Conservation (phyloP, 768 basidiomycete genomes). For the Clitopilus hobsonii region DNA sequence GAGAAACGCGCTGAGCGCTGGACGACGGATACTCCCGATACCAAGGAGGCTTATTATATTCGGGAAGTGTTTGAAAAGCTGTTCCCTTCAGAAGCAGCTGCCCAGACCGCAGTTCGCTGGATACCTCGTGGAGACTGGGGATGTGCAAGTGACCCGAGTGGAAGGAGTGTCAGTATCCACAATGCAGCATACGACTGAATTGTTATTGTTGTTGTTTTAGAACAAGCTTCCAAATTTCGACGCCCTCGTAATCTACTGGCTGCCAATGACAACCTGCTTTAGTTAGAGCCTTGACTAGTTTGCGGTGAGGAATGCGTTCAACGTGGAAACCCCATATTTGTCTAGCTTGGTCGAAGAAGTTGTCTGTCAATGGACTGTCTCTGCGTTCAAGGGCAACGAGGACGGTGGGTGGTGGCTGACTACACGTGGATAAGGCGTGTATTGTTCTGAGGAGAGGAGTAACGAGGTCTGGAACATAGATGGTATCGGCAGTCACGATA, state of each 20-base stretch:
- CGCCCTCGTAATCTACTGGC: slow-evolving; percentile 70
- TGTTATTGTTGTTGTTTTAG: slow-evolving; percentile 11
- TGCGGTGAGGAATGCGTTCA: slow-evolving; percentile 53
- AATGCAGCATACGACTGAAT: slow-evolving; percentile 72
- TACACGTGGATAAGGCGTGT: slow-evolving; percentile 38
- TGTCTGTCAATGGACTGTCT: slow-evolving; percentile 62
- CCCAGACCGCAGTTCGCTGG: slow-evolving; percentile 91
- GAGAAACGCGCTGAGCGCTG: slow-evolving; percentile 70
- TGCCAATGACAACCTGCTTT: slow-evolving; percentile 58
- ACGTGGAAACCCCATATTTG: slow-evolving; percentile 52
- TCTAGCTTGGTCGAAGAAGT: slow-evolving; percentile 52
- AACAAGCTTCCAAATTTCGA: slow-evolving; percentile 73
- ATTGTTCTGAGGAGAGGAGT: slow-evolving; percentile 69
- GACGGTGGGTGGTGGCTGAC: slow-evolving; percentile 37
- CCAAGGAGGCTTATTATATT: slow-evolving; percentile 95
- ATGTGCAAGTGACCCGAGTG: slow-evolving; percentile 90
- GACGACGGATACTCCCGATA: slow-evolving; percentile 80
- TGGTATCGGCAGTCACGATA: slow-evolving; percentile 79
- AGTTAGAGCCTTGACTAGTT: slow-evolving; percentile 56
- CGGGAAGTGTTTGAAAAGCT: slow-evolving; percentile 88
- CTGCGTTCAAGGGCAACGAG: slow-evolving; percentile 73
- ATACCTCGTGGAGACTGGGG: slow-evolving; percentile 97
- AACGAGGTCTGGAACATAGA: slow-evolving; percentile 61
- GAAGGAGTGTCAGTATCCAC: slow-evolving; percentile 94
- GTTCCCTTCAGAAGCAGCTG: slow-evolving; percentile 84